phyloP scores from a whole-genome alignment of 495 filamentous ascomycete genomes.

The Tuber indicum region DNA sequence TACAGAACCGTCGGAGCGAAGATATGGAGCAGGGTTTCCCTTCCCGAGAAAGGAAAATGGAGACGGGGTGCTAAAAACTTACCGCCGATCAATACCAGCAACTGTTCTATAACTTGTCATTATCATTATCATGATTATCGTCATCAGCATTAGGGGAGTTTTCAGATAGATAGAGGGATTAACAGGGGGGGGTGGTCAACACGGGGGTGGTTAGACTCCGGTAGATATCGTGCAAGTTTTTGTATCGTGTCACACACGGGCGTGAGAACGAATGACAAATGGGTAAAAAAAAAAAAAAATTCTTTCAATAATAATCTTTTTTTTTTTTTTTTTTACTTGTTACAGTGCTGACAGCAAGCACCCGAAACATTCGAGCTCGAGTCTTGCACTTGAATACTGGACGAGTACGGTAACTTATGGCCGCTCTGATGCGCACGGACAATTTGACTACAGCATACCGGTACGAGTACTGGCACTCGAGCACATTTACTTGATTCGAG shows the following conservation, averaged over 20 bases:
- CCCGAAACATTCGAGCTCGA: no score
- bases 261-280: neutral
- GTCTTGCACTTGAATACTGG: no score
- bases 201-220: neutral
- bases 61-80: neutral
- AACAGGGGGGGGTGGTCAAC: neutral
- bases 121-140: neutral
- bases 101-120: neutral
- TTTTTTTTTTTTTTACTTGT: neutral
- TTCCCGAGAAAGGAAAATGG: neutral
- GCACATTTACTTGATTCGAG: no score
- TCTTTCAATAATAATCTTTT: neutral
- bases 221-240: neutral
- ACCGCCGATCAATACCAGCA: neutral
- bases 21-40: neutral
- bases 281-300: neutral
- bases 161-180: neutral
- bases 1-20: neutral
- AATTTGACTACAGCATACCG: no score
- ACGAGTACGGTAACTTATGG: no score
- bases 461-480: no score
- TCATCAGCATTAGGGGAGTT: neutral
- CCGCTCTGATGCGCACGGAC: no score
- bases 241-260: neutral
- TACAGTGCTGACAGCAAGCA: no score